phyloP scores from a whole-genome alignment of 2,329 filamentous ascomycete species.

The Pezicula rhizophila region DNA sequence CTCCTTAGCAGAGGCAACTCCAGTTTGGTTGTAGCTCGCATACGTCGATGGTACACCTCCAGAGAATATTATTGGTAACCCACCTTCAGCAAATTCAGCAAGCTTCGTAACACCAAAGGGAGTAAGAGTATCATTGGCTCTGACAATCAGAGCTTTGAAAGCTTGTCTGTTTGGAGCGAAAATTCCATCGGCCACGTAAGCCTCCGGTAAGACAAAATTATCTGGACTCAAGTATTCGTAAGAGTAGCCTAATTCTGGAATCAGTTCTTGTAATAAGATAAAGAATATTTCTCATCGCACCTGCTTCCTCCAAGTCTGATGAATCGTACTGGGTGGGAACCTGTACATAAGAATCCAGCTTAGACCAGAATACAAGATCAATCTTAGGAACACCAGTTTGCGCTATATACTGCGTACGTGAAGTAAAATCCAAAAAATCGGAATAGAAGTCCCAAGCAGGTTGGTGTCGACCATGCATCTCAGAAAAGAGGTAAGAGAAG shows the following conservation, averaged over 20 bases:
- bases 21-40: conserved; percentile 11
- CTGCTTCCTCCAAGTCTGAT: conserved; percentile 3
- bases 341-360: conserved; percentile 8
- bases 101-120: conserved; percentile 28
- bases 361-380: conserved; percentile 36
- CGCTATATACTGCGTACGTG: conserved; percentile 31
- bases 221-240: conserved; percentile 37
- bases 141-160: conserved; percentile 37
- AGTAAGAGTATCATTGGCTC: conserved; percentile 31
- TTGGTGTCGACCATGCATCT: conserved; percentile 33
- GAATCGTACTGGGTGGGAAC: neutral
- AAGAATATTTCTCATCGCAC: neutral
- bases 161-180: conserved; percentile 34
- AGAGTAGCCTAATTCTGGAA: conserved; percentile 9
- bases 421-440: conserved; percentile 32
- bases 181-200: conserved; percentile 28
- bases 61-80: conserved; percentile 37
- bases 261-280: neutral
- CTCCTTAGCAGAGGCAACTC: conserved; percentile 10
- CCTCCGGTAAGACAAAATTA: conserved; percentile 34
- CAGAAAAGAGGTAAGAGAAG: conserved; percentile 36
- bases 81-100: conserved; percentile 28
- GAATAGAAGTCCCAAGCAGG: conserved; percentile 34
- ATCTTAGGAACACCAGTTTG: conserved; percentile 33
- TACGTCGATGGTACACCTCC: conserved; percentile 28